These are phyloP conservation scores for Pleurotus pulmonarius DNA, from an alignment of 768 basidiomycete species.

Conservation along the genomic window DNA sequence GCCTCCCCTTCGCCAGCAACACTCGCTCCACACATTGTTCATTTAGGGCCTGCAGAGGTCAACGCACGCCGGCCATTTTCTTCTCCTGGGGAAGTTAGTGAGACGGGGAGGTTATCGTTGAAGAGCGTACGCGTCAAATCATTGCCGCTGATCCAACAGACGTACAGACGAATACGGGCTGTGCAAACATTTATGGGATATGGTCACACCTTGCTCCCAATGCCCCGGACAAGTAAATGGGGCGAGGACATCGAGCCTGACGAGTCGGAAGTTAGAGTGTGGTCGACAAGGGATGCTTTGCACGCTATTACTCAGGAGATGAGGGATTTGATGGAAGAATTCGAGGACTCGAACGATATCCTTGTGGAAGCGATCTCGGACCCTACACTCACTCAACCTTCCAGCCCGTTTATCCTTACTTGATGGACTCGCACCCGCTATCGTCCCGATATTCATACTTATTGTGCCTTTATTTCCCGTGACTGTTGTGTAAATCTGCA, in stretches of 20 bases:
- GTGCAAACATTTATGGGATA: slow-evolving; percentile 68
- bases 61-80: slow-evolving; percentile 11
- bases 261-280: slow-evolving; percentile 35
- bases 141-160: slow-evolving; percentile 45
- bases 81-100: slow-evolving; percentile 17
- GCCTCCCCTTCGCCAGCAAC: not conserved
- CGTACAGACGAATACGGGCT: slow-evolving; percentile 56
- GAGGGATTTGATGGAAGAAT: slow-evolving; percentile 56
- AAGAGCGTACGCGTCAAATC: slow-evolving; percentile 47
- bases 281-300: slow-evolving; percentile 54
- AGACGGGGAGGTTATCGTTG: slow-evolving; percentile 17
- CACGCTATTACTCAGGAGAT: slow-evolving; percentile 52
- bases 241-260: slow-evolving; percentile 25
- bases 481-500: no score
- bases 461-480: no score
- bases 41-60: slow-evolving; percentile 16
- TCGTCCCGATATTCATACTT: no score
- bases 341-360: slow-evolving; percentile 33
- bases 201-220: slow-evolving; percentile 43
- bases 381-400: not conserved
- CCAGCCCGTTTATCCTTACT: no score
- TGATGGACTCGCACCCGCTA: no score
- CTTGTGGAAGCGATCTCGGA: slow-evolving; percentile 27
- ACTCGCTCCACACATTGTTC: slow-evolving; percentile 8
- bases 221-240: slow-evolving; percentile 21